Evolutionary conservation across 2,329 filamentous ascomycete species (phyloP), one percentile per base, ranked within the genome.

Genomic region (Ceratocystis alfenasii): DNA sequence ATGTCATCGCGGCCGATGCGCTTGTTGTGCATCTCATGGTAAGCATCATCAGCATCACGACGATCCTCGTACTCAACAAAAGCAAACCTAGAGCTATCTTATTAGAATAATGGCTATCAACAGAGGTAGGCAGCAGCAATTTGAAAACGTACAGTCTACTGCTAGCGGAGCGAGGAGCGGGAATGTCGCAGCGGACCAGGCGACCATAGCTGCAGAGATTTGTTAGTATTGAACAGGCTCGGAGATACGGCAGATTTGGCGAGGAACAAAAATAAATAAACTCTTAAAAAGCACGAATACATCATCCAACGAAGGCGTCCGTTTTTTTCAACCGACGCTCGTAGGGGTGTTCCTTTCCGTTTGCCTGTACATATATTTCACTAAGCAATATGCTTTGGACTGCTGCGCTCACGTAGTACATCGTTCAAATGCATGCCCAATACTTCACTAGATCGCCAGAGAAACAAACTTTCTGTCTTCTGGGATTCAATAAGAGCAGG

Each of bases 21-120:
- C 85, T 96, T 96, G 81, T 97, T 97, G 75, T 99, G 94, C 94
- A 99, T 99, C 80, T 99, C 94, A 76, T 99, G 90, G 76, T 99
- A 99, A 61, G 94, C 94, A 79, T 99, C 94, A 76, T 99, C 94
- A 70, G 94, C 92, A 81, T 99, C 94, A 72, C 94, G 92, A 72
- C 93, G 90, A 76, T 92, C 95, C 80, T 99, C 94, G 77, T 99
- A 99, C 79, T 99, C 94, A 70, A 99, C 94, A 76, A 99, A 99
- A 46, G 94, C 94, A 76, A 99, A 99, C 71, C 94, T 86, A n/a
- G 41, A 55, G 44, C 33, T 48, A 55, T 62, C 41, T 50, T 67
- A 6, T 53, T 33, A 46, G 41, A 41, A 53, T 30, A 63, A 30
- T 62, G 60, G 12, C 41, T 8, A 33, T 33, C 6, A 5, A 22